These are phyloP conservation scores for Lachnellula cervina DNA, from an alignment of 2,329 filamentous ascomycete species.

Conservation along the genomic window DNA sequence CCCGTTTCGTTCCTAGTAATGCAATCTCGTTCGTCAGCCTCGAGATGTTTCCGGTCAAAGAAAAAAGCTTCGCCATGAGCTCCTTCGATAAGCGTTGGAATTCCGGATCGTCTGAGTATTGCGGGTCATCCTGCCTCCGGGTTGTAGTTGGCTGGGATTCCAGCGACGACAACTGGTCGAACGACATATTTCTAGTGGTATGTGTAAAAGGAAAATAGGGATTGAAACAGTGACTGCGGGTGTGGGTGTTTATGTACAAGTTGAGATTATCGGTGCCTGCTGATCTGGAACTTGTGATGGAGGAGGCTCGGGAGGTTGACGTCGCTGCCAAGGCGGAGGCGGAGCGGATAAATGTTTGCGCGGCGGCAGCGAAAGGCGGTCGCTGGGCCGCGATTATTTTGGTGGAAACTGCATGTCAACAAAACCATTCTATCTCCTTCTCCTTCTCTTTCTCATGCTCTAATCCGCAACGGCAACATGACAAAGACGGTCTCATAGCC, in stretches of 20 bases:
- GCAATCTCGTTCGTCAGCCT: conserved; percentile 79
- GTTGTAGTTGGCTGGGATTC: conserved; percentile 72
- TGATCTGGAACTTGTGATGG: conserved; percentile 8
- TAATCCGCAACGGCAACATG: conserved; percentile 17
- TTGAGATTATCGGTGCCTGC: conserved; percentile 17
- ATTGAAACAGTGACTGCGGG: background rate
- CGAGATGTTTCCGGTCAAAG: conserved; percentile 81
- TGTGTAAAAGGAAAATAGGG: background rate
- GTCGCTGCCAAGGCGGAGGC: conserved; percentile 7
- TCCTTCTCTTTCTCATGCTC: conserved; percentile 2
- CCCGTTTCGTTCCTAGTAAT: conserved; percentile 81
- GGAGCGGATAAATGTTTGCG: background rate
- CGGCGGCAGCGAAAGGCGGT: background rate
- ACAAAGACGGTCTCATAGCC: conserved; percentile 10
- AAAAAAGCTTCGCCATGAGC: conserved; percentile 84
- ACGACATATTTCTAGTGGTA: conserved; percentile 63
- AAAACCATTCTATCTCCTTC: conserved; percentile 4
- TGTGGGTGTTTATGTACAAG: conserved; percentile 9
- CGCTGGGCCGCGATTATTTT: conserved; percentile 20
- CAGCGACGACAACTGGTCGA: conserved; percentile 77
- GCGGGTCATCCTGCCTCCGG: conserved; percentile 63
- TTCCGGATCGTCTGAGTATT: conserved; percentile 87
- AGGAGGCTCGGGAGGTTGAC: conserved; percentile 23
- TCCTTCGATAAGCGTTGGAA: conserved; percentile 79
- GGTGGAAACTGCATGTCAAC: conserved; percentile 22